These are phyloP conservation scores for Boletus sp. DNA, from an alignment of 1,284 basidiomycete species.

Conservation along the genomic window DNA sequence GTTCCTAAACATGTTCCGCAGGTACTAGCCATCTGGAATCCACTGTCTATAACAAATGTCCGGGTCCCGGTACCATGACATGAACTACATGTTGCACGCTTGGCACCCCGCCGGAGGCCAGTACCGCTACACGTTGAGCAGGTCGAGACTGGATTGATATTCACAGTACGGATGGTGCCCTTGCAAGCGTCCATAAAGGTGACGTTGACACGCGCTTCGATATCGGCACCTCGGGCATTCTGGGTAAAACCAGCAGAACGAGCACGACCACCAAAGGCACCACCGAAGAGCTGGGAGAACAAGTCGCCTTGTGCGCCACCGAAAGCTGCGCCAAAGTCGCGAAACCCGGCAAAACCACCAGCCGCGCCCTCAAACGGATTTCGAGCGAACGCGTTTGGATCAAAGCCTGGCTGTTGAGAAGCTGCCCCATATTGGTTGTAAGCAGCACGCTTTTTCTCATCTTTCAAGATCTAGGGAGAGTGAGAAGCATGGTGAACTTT, in stretches of 20 bases:
- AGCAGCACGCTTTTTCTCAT: slow-evolving; percentile 89
- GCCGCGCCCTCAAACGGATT: slow-evolving; percentile 44
- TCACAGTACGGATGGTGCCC: slow-evolving; percentile 78
- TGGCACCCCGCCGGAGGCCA: slow-evolving; percentile 85
- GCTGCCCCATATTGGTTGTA: slow-evolving; percentile 96
- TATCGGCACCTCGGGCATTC: slow-evolving; percentile 72
- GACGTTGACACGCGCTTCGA: slow-evolving; percentile 77
- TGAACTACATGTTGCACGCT: slow-evolving; percentile 74
- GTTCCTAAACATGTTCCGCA: slow-evolving; percentile 84
- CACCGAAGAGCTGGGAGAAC: slow-evolving; percentile 86
- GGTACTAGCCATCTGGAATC: slow-evolving; percentile 97
- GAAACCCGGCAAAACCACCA: slow-evolving; percentile 65
- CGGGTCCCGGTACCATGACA: slow-evolving; percentile 88
- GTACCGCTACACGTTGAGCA: slow-evolving; percentile 84
- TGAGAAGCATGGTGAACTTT: slow-evolving; percentile 18
- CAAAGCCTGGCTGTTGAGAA: slow-evolving; percentile 91
- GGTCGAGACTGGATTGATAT: slow-evolving; percentile 78
- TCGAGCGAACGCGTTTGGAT: slow-evolving; percentile 73
- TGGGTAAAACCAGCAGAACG: slow-evolving; percentile 47
- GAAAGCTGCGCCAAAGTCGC: slow-evolving; percentile 69
- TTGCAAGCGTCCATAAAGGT: slow-evolving; percentile 93
- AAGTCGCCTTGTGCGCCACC: slow-evolving; percentile 61
- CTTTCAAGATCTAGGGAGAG: slow-evolving; percentile 73
- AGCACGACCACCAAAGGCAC: slow-evolving; percentile 54
- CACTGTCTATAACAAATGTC: slow-evolving; percentile 89